A percentile compares a stretch with the other conserved stretches of the same genome.
Evolutionary conservation across 2,329 filamentous ascomycete genomes (phyloP).

Genomic region (Hypoxylon sp.): DNA sequence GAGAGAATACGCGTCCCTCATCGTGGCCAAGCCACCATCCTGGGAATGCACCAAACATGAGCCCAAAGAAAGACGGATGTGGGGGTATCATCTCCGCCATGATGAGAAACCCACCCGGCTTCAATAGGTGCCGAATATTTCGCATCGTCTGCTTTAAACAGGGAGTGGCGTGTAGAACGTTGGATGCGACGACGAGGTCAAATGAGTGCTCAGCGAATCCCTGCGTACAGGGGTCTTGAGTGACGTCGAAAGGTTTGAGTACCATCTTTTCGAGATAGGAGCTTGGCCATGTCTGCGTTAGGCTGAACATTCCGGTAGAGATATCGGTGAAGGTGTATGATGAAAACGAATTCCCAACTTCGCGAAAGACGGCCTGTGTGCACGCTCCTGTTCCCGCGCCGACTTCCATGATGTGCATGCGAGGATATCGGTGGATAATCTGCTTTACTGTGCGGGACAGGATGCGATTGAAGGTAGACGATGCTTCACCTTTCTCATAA

Average conservation of each 20-base stretch:
- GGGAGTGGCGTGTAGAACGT: constrained; percentile 51
- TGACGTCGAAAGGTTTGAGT: constrained; percentile 13
- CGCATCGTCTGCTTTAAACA: constrained; percentile 34
- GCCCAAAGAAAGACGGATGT: not conserved
- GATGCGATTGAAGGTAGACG: not conserved
- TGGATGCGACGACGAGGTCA: constrained; percentile 51
- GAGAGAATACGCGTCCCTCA: constrained; percentile 28
- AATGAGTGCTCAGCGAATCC: constrained; percentile 45
- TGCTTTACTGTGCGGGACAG: not conserved
- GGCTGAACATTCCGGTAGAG: constrained; percentile 11
- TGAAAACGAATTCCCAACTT: not conserved
- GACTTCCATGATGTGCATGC: too few species aligned
- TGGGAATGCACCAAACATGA: constrained; percentile 12
- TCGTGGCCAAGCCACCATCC: constrained; percentile 42
- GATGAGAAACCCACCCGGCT: constrained; percentile 56
- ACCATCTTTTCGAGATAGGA: not conserved
- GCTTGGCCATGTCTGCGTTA: not conserved
- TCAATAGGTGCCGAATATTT: constrained; percentile 50
- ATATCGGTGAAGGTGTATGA: constrained; percentile 22
- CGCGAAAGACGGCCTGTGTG: not conserved
- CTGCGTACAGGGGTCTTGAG: constrained; percentile 42
- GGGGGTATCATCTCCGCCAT: constrained; percentile 50
- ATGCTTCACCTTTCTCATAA: constrained; percentile 38
- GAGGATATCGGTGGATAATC: not conserved
- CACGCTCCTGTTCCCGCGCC: not conserved